These are phyloP conservation scores for Zygoascus hellenicus DNA, from an alignment of 1,139 yeast genomes.

Conservation along the genomic window DNA sequence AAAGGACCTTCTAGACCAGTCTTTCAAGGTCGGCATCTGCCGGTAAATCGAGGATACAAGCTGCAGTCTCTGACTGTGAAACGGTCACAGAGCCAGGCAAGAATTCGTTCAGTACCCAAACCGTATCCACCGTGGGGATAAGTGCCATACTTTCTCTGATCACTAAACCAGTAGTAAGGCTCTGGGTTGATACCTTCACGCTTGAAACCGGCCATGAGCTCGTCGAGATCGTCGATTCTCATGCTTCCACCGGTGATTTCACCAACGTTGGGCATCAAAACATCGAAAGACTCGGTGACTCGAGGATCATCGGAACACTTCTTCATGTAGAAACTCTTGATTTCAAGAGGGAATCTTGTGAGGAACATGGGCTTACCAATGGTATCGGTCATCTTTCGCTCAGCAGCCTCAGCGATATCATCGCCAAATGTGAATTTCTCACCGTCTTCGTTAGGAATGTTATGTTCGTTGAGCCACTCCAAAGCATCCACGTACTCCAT, in stretches of 20 bases:
- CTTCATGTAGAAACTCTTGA: slow-evolving; percentile 97
- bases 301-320: slow-evolving; percentile 84
- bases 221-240: slow-evolving; percentile 85
- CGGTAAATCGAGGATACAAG: slow-evolving; percentile 94
- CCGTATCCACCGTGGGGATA: slow-evolving; percentile 99
- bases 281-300: slow-evolving; percentile 97
- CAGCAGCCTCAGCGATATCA: slow-evolving; percentile 97
- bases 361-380: slow-evolving; percentile 88
- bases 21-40: slow-evolving; percentile 86
- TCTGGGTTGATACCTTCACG: slow-evolving; percentile 83
- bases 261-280: slow-evolving; percentile 97
- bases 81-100: slow-evolving; percentile 97
- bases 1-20: no score
- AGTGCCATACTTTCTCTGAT: slow-evolving; percentile 94
- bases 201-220: slow-evolving; percentile 81
- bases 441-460: slow-evolving; percentile 89
- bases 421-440: slow-evolving; percentile 92
- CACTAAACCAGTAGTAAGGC: slow-evolving; percentile 91
- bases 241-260: slow-evolving; percentile 98
- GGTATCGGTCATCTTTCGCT: slow-evolving; percentile 95
- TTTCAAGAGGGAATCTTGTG: slow-evolving; percentile 92
- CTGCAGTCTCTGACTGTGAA: slow-evolving; percentile 98
- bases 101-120: slow-evolving; percentile 92
- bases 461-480: slow-evolving; percentile 95
- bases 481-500: slow-evolving; percentile 81